Conservation (phyloP, 257 asterid species). For the Misopates orontium region DNA sequence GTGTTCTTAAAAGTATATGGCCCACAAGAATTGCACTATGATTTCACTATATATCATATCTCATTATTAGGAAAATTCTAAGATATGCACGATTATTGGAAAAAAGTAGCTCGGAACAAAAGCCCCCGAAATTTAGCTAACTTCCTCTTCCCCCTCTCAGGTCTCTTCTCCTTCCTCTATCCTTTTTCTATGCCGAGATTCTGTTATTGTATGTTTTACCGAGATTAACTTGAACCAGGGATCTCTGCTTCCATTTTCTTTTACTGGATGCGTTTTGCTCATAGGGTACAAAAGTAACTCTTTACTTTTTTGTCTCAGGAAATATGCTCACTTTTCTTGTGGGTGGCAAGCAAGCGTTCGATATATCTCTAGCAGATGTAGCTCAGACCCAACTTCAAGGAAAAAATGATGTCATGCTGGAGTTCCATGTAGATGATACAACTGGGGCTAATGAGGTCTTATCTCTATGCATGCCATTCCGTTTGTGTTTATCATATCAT, state of each 20-base stretch:
- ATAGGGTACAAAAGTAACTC: background rate
- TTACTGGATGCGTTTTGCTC: conserved; percentile 14
- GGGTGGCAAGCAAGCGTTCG: conserved; percentile 89
- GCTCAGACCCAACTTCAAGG: conserved; percentile 98
- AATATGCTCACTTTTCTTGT: conserved; percentile 80
- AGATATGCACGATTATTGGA: no score
- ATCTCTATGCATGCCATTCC: background rate
- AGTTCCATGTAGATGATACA: conserved; percentile 94
- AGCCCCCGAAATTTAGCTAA: no score
- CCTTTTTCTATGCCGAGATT: no score
- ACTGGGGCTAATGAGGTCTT: conserved; percentile 93
- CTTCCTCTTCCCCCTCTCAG: no score
- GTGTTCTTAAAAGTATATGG: no score
- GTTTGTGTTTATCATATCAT: background rate
- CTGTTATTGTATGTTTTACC: no score
- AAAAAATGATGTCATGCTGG: conserved; percentile 91
- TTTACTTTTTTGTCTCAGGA: conserved; percentile 43
- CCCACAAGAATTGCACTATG: no score
- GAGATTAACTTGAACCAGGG: background rate
- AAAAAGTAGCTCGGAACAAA: no score
- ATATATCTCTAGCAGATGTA: conserved; percentile 90
- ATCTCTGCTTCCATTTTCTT: background rate
- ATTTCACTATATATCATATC: no score
- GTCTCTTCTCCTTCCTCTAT: no score
- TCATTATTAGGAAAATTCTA: no score